Conservation (phyloP, 352 stramenopile species). For the Phytopythium helicoides region DNA sequence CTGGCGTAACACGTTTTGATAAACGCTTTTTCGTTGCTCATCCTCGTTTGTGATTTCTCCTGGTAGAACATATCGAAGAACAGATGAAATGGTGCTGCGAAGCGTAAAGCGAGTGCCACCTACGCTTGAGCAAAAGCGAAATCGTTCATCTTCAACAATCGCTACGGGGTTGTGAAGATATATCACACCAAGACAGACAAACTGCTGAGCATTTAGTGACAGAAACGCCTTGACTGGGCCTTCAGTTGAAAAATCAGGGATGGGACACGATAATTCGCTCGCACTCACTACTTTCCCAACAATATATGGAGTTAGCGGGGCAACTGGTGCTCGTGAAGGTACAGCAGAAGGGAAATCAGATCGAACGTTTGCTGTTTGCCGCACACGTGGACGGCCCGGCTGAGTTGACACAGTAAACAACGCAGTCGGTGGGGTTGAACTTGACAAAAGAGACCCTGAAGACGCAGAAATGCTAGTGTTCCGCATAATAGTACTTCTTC, state of each 20-base stretch:
- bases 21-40: constrained; percentile 12
- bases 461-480: constrained; percentile 50
- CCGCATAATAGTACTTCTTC: constrained; percentile 47
- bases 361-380: not conserved
- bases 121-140: constrained; percentile 64
- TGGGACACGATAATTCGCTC: constrained; percentile 46
- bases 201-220: constrained; percentile 74
- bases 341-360: not conserved
- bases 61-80: constrained; percentile 39
- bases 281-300: constrained; percentile 41
- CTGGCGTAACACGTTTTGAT: constrained; percentile 9
- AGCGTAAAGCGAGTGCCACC: constrained; percentile 51
- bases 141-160: constrained; percentile 48
- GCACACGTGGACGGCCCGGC: constrained; percentile 5
- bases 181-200: constrained; percentile 56
- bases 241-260: constrained; percentile 50
- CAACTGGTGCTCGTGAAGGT: not conserved
- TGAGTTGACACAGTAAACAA: constrained; percentile 12
- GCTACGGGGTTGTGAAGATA: constrained; percentile 48
- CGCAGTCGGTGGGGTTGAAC: constrained; percentile 1
- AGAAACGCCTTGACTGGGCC: constrained; percentile 49
- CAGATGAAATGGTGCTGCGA: constrained; percentile 49
- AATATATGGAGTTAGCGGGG: constrained; percentile 35
- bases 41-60: constrained; percentile 47
- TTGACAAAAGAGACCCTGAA: constrained; percentile 28